Base-by-base conservation (phyloP, 192 early-diverging fungal species). In the Thamnidium elegans region DNA sequence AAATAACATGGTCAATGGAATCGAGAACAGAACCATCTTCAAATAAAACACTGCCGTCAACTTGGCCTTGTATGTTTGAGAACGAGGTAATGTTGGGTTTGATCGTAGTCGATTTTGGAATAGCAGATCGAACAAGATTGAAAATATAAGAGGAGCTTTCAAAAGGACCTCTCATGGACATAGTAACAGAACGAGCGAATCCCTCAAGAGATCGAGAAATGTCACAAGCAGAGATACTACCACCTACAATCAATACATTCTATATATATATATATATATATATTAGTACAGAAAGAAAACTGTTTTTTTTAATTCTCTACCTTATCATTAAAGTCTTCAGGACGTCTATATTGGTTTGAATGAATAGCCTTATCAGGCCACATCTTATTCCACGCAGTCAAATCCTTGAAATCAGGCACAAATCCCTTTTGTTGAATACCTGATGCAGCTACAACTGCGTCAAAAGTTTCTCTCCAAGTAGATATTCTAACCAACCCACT, bases 1-100 rank as follows among this genome's bases (percentile, higher is more conserved):
- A 86, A 21, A 88, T 71, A 3, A 90, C 69, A 17, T 56, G 51
- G 69, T 90, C 88, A 13, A 88, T 72, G 23, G 77, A 45, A 7
- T 81, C 78, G 21, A 76, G 20, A 23, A 65, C 65, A 3, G 78
- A 81, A 21, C 79, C 83, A 67, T 90, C 88, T 1, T 70, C 74
- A 73, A 90, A 88, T 21, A 26, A 44, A 34, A 70, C 50, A 3
- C 19, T 51, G 3, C 62, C 68, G 43, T 70, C 55, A 3, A 62
- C 31, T 5, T 48, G 20, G 3, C 62, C 62, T 39, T 70, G 30
- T 8, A 14, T 34, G 50, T 70, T 52, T 8, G 54, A 54, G 45
- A 70, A 63, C 4, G 30, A 31, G 9, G 20, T 31, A 7, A 70
- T 30, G 7, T 15, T 17, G 32, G 62, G 46, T 30, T 34, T 31